phyloP scores from a whole-genome alignment of 2,329 filamentous ascomycete species.

The Endocalyx cinctus region DNA sequence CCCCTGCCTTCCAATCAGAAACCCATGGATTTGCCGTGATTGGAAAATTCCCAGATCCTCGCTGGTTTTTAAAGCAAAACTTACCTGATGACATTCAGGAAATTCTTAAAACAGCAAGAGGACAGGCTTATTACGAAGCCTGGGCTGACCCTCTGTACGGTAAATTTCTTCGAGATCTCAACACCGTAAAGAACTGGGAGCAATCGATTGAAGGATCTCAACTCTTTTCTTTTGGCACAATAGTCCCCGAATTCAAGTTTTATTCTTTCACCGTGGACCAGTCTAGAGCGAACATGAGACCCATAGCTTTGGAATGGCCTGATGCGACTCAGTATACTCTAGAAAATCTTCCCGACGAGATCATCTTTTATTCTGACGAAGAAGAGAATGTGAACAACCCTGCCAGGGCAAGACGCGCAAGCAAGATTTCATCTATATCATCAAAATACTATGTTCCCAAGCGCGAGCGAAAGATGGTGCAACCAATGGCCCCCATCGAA shows the following conservation, averaged over 20 bases:
- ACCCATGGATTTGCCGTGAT: constrained; percentile 8
- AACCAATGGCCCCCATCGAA: too few species aligned
- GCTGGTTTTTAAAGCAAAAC: constrained; percentile 15
- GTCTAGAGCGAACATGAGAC: constrained; percentile 18
- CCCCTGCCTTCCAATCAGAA: constrained; percentile 10
- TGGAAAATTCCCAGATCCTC: constrained; percentile 10
- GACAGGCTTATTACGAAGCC: constrained; percentile 9
- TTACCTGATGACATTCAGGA: constrained; percentile 18
- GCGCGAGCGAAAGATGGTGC: too few species aligned
- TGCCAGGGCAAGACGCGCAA: too few species aligned
- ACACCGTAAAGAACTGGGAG: constrained; percentile 43
- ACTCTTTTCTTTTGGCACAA: constrained; percentile 26
- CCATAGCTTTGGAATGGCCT: constrained; percentile 31
- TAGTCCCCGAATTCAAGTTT: constrained; percentile 34
- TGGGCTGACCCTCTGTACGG: constrained; percentile 19
- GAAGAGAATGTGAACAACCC: constrained; percentile 24
- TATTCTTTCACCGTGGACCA: constrained; percentile 30
- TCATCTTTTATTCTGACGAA: constrained; percentile 23
- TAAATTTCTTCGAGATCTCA: constrained; percentile 21
- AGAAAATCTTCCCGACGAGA: constrained; percentile 38
- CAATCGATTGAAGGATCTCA: constrained; percentile 30
- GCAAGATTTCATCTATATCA: too few species aligned
- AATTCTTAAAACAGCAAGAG: constrained; percentile 13
- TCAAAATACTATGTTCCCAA: too few species aligned
- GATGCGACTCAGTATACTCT: constrained; percentile 35